Evolutionary conservation across 495 filamentous ascomycete genomes (phyloP).

Genomic region (Penicillium chermesinum): DNA sequence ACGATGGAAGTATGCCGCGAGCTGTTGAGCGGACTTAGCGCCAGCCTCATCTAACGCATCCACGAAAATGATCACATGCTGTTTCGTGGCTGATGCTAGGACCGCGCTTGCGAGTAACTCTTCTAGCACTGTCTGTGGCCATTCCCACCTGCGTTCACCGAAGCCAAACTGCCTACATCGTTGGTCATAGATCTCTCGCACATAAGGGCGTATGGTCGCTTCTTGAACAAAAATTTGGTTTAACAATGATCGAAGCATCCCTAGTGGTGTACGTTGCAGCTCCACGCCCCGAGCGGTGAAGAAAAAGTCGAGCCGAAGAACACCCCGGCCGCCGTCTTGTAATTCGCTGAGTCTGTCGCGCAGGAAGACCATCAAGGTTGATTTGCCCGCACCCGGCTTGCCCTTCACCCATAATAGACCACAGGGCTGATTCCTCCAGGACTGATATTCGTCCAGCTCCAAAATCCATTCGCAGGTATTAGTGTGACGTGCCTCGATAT

Average conservation of each 20-base stretch:
- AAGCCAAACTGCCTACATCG: constrained; percentile 9
- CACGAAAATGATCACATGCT: constrained; percentile 11
- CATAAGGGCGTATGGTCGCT: constrained; percentile 1
- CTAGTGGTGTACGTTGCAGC: constrained; percentile 12
- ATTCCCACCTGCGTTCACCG: constrained; percentile 11
- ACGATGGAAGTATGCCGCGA: constrained; percentile 9
- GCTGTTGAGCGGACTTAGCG: constrained; percentile 4
- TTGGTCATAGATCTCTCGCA: constrained; percentile 8
- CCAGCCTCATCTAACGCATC: constrained; percentile 22
- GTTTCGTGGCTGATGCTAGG: constrained; percentile 1
- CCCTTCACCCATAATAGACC: constrained; percentile 46
- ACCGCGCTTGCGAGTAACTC: constrained; percentile 6
- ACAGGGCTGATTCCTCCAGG: constrained; percentile 24
- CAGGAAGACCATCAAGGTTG: constrained; percentile 34
- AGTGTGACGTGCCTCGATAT: constrained; percentile 18
- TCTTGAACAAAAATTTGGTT: constrained; percentile 8
- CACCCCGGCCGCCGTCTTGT: background rate
- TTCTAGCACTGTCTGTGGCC: constrained; percentile 9
- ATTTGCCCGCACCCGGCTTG: constrained; percentile 48
- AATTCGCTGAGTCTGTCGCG: constrained; percentile 4
- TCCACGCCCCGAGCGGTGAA: constrained; percentile 13
- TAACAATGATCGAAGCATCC: constrained; percentile 15
- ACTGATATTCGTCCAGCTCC: constrained; percentile 23
- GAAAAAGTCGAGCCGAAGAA: constrained; percentile 14
- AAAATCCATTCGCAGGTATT: constrained; percentile 39